These are phyloP conservation scores for Carex scoparia DNA, from an alignment of 176 grass and related monocot species.

Conservation along the genomic window DNA sequence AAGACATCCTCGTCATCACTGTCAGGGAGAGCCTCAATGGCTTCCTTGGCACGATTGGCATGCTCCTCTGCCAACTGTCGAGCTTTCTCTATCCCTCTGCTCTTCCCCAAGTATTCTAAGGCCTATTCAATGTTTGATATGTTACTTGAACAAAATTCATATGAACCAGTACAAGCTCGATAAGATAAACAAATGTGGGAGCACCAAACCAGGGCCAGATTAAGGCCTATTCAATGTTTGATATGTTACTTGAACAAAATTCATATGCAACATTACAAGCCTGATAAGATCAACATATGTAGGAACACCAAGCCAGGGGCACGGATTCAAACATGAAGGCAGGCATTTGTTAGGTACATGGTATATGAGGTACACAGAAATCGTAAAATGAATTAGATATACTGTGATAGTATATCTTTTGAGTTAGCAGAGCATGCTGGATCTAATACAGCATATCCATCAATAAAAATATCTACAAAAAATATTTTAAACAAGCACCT, in stretches of 20 bases:
- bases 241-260: conserved; percentile 8
- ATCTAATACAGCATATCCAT: background rate
- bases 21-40: conserved; percentile 66
- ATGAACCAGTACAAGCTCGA: background rate
- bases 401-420: no score
- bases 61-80: conserved; percentile 62
- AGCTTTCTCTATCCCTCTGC: conserved; percentile 68
- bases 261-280: background rate
- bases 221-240: conserved; percentile 42
- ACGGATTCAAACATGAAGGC: conserved; percentile 1
- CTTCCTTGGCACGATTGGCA: conserved; percentile 47
- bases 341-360: background rate
- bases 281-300: background rate
- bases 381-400: background rate
- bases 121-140: conserved; percentile 38
- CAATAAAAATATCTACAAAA: background rate
- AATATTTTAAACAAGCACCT: background rate
- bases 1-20: conserved; percentile 77
- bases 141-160: conserved; percentile 5
- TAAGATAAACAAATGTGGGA: background rate
- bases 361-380: background rate
- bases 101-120: conserved; percentile 60
- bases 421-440: background rate
- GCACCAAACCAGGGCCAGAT: no score
- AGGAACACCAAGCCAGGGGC: background rate